Conservation (phyloP, 257 asterid species). For the Jaltomata sinuosa region DNA sequence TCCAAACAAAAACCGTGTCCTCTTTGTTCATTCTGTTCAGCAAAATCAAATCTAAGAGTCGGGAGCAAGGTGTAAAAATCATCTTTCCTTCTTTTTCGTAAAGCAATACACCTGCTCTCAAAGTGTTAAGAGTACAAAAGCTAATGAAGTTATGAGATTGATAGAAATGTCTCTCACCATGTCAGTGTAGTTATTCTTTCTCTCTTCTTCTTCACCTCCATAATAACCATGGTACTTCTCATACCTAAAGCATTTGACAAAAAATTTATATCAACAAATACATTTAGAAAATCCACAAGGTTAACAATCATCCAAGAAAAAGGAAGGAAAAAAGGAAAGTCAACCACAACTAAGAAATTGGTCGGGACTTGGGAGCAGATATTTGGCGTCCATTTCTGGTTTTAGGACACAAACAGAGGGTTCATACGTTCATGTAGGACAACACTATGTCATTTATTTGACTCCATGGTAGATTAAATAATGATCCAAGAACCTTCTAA, state of each 20-base stretch:
- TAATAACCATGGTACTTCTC: constrained; percentile 91
- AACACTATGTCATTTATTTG: neutral
- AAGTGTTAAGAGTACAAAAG: neutral
- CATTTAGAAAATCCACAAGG: neutral
- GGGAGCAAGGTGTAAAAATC: neutral
- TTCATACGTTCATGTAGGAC: neutral
- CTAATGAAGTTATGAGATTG: neutral
- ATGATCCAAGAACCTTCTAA: neutral
- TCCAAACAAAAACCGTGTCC: neutral
- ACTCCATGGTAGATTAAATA: neutral
- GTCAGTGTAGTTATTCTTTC: constrained; percentile 85
- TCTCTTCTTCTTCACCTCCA: constrained; percentile 87
- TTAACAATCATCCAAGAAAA: neutral
- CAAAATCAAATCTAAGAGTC: neutral
- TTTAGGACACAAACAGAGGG: neutral
- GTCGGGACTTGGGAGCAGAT: neutral
- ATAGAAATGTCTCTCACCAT: constrained; percentile 48
- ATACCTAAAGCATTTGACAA: constrained; percentile 44
- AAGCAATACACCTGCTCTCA: neutral
- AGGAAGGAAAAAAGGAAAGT: neutral
- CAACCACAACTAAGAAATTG: neutral
- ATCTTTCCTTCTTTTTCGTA: neutral
- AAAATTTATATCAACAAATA: neutral
- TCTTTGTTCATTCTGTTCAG: neutral
- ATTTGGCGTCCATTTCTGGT: neutral